Evolutionary conservation across 441 rosid species (phyloP).

Genomic region (Aquilaria agallochum): DNA sequence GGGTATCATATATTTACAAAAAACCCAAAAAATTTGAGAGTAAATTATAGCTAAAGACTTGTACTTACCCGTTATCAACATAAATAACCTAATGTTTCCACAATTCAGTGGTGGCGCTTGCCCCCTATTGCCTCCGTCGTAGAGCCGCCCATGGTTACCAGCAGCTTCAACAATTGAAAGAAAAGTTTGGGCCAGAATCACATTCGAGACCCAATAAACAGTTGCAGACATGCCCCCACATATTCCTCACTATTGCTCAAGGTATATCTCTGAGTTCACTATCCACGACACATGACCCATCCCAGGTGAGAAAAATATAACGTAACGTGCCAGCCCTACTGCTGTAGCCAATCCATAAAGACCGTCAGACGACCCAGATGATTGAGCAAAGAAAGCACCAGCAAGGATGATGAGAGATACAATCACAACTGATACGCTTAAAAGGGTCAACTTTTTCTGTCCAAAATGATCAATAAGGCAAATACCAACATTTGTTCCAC

Average conservation of each 20-base stretch:
- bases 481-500: constrained; percentile 75
- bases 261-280: constrained; percentile 87
- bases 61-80: no score
- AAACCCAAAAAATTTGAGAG: no score
- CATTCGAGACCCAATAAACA: constrained; percentile 77
- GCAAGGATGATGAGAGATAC: constrained; percentile 65
- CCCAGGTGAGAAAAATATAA: constrained; percentile 84
- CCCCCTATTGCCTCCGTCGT: no score
- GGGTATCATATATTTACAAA: no score
- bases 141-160: no score
- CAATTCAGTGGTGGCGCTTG: no score
- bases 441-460: constrained; percentile 64
- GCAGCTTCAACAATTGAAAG: constrained; percentile 54
- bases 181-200: constrained; percentile 70
- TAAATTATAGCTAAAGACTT: no score
- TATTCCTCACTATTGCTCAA: constrained; percentile 74
- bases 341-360: constrained; percentile 70
- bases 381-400: constrained; percentile 49
- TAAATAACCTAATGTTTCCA: no score
- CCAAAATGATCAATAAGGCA: constrained; percentile 81
- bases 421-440: constrained; percentile 71
- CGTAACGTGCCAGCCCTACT: constrained; percentile 66
- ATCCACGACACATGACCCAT: constrained; percentile 99
- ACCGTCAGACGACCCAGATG: constrained; percentile 34
- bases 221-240: constrained; percentile 98